Base-by-base conservation (phyloP, 495 filamentous ascomycete species). In the Annulohypoxylon bovei region DNA sequence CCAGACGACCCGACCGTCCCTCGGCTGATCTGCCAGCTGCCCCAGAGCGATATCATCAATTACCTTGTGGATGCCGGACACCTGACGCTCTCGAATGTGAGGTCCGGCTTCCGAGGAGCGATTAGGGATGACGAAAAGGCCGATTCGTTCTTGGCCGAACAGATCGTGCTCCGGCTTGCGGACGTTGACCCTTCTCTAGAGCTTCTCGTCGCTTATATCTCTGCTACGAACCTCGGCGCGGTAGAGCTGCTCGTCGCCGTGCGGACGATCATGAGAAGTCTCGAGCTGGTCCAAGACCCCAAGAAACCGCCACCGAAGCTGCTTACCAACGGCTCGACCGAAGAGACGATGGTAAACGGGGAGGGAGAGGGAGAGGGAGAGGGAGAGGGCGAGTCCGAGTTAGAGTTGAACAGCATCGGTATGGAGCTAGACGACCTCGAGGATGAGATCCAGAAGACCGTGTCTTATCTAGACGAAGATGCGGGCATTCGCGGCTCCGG, bases 61-160 rank as follows among this genome's bases (percentile, higher is more conserved):
- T 92, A 90, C 81, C 82, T 94, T 1, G 81, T 89, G 16, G 78
- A 85, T 32, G 79, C 85, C 6, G 89, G 90, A n/a, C 85, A 91
- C 60, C 65, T 94, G 33, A 88, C 85, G 8, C 69, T 83, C 0
- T 82, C 86, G 11, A 90, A 90, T 50, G 78, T 93, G 37, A 88
- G 88, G 63, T 84, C 83, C 67, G 80, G 90, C 61, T 78, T 91
- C 80, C 77, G 81, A 79, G 78, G 81, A 37, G 85, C 84, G 68
- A 81, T 82, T 0, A 74, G 59, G n/a, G 79, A 77, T 20, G 59
- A 69, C 27, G 78, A 82, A 27, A 73, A 79, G 20, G 59, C 65
- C 9, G 81, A 83, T 39, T 71, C 65, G 25, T 70, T 81, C 9
- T 79, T 88, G 3, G 83, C 86, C 18, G 86, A 87, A 23, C 83